These are phyloP conservation scores for Brassica rapa DNA, from an alignment of 345 rosid genomes.

Conservation along the genomic window DNA sequence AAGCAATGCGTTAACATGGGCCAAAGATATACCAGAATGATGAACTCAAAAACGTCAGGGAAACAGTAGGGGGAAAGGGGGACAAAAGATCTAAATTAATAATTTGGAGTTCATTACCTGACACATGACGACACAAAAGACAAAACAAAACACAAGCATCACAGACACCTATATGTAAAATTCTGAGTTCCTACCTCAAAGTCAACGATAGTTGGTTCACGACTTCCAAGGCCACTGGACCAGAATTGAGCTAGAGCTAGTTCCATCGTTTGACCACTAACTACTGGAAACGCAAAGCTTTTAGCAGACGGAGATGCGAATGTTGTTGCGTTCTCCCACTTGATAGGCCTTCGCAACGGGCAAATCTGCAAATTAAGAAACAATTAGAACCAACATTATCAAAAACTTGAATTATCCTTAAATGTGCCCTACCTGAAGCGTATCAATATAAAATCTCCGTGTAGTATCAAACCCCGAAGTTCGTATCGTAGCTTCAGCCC, in stretches of 20 bases:
- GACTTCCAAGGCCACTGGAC: slow-evolving; percentile 98
- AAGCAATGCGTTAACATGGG: background rate
- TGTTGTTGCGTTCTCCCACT: slow-evolving; percentile 76
- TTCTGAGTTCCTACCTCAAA: slow-evolving; percentile 69
- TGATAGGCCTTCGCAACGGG: slow-evolving; percentile 86
- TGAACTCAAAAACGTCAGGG: slow-evolving; percentile 6
- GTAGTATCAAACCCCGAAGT: slow-evolving; percentile 84
- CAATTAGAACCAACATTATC: slow-evolving; percentile 38
- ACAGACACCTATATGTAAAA: background rate
- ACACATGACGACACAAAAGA: background rate
- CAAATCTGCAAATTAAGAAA: slow-evolving; percentile 63
- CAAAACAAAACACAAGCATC: slow-evolving; percentile 8
- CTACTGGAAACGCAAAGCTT: slow-evolving; percentile 78
- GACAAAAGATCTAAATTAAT: slow-evolving; percentile 16
- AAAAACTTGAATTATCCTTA: slow-evolving; percentile 2
- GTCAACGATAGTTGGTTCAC: slow-evolving; percentile 72
- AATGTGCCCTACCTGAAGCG: slow-evolving; percentile 68
- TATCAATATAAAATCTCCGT: slow-evolving; percentile 81
- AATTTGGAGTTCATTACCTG: background rate
- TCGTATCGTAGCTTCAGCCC: slow-evolving; percentile 96
- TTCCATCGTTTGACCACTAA: slow-evolving; percentile 93
- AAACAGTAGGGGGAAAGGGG: slow-evolving; percentile 5
- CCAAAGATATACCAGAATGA: slow-evolving; percentile 4
- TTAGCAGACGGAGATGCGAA: slow-evolving; percentile 82
- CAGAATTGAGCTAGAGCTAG: slow-evolving; percentile 93